Evolutionary conservation across 192 early-diverging fungal species (phyloP).

Genomic region (Coemansia sp.): DNA sequence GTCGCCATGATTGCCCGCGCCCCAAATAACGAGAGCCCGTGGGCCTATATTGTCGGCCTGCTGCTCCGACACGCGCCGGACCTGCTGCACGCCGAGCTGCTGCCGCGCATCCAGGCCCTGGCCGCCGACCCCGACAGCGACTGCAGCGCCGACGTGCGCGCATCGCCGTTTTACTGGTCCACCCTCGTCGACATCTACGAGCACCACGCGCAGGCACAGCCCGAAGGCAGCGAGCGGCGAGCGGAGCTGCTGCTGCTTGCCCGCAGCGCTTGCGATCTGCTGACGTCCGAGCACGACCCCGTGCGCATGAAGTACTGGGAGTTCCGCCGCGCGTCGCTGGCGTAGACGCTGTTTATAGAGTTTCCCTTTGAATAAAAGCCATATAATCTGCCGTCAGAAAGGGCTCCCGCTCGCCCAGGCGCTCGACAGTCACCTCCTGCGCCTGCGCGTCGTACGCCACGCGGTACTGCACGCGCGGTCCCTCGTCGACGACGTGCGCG

Average conservation of each 20-base stretch:
- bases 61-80: constrained; percentile 34
- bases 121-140: constrained; percentile 15
- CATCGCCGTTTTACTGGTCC: constrained; percentile 48
- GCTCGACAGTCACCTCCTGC: constrained; percentile 8
- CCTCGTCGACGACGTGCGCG: constrained; percentile 9
- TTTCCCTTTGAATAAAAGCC: too few species aligned
- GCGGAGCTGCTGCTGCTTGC: constrained; percentile 16
- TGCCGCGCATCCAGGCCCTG: constrained; percentile 29
- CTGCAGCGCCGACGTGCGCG: constrained; percentile 8
- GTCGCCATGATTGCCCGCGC: constrained; percentile 68
- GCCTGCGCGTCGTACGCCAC: constrained; percentile 21
- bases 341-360: neutral
- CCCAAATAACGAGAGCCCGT: constrained; percentile 91
- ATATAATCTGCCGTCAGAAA: constrained; percentile 35
- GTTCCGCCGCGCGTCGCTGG: constrained; percentile 20
- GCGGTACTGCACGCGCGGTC: constrained; percentile 37
- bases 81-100: constrained; percentile 21
- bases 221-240: constrained; percentile 1
- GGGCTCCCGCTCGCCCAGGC: constrained; percentile 8
- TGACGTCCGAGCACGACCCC: constrained; percentile 31
- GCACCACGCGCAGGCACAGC: constrained; percentile 11
- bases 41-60: constrained; percentile 82
- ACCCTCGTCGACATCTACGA: constrained; percentile 46
- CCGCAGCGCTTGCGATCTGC: constrained; percentile 13
- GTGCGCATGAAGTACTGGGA: constrained; percentile 43